phyloP scores from a whole-genome alignment of 2,329 filamentous ascomycete species.

The Daldinia sp. region DNA sequence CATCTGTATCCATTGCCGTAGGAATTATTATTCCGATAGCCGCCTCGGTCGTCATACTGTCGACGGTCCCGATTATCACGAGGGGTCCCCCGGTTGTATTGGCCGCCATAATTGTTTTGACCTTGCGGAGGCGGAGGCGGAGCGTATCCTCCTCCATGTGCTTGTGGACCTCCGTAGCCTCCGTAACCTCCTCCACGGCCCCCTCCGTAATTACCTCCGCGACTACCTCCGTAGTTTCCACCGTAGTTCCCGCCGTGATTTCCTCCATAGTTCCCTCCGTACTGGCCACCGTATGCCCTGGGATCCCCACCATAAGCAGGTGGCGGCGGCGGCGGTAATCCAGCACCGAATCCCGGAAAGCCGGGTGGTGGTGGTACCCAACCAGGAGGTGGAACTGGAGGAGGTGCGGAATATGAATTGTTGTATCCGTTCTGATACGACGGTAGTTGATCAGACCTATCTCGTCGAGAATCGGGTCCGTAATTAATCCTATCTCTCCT shows the following conservation, averaged over 20 bases:
- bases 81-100: conserved; percentile 45
- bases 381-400: conserved; percentile 51
- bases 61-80: conserved; percentile 45
- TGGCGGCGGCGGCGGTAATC: conserved; percentile 57
- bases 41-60: conserved; percentile 46
- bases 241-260: conserved; percentile 43
- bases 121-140: conserved; percentile 35
- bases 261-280: conserved; percentile 40
- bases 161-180: conserved; percentile 45
- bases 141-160: conserved; percentile 42
- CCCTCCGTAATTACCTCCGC: conserved; percentile 23
- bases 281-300: conserved; percentile 25
- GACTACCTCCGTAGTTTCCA: conserved; percentile 40
- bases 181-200: conserved; percentile 41
- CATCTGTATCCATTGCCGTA: conserved; percentile 31
- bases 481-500: conserved; percentile 51
- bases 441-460: conserved; percentile 42
- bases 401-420: conserved; percentile 47
- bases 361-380: conserved; percentile 57
- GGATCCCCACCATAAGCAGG: conserved; percentile 44
- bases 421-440: conserved; percentile 50
- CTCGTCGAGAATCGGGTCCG: conserved; percentile 50
- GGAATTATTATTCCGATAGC: conserved; percentile 43
- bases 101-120: conserved; percentile 44
- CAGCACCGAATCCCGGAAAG: conserved; percentile 53